These are phyloP conservation scores for Penicillium subrubescens DNA, from an alignment of 495 filamentous ascomycete species.

Conservation along the genomic window DNA sequence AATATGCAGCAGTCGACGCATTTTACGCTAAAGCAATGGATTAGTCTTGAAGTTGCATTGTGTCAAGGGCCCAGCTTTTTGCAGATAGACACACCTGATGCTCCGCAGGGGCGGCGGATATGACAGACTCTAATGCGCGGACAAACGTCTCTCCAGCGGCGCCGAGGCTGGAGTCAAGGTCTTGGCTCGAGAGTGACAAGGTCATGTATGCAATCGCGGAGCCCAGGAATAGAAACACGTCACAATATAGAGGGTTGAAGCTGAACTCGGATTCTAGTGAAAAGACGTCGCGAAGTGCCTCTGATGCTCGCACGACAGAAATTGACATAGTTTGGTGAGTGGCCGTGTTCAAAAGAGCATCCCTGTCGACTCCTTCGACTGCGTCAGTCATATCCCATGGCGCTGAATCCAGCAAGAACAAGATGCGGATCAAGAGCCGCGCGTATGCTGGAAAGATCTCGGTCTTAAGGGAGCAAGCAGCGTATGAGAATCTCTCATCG, in stretches of 20 bases:
- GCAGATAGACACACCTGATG: background rate
- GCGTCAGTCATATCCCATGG: background rate
- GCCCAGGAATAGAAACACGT: background rate
- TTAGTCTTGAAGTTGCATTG: background rate
- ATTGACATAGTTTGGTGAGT: background rate
- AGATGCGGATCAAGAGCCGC: background rate
- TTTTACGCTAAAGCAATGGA: background rate
- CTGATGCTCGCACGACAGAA: background rate
- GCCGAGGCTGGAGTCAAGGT: background rate
- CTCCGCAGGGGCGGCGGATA: background rate
- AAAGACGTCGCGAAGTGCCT: background rate
- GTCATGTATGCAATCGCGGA: background rate
- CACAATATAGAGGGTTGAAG: background rate
- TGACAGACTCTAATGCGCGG: background rate
- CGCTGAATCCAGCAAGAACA: background rate
- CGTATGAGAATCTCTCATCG: background rate
- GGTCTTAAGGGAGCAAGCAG: background rate
- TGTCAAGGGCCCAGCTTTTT: background rate
- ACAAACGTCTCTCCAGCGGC: background rate
- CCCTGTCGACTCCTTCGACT: background rate
- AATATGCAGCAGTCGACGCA: background rate
- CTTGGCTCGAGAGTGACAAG: background rate
- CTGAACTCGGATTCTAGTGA: background rate
- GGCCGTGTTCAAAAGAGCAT: background rate
- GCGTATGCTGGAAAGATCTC: background rate